Evolutionary conservation across 352 stramenopile genomes (phyloP), one percentile per base, ranked within the genome.

Genomic region (Pythium scleroteichum): DNA sequence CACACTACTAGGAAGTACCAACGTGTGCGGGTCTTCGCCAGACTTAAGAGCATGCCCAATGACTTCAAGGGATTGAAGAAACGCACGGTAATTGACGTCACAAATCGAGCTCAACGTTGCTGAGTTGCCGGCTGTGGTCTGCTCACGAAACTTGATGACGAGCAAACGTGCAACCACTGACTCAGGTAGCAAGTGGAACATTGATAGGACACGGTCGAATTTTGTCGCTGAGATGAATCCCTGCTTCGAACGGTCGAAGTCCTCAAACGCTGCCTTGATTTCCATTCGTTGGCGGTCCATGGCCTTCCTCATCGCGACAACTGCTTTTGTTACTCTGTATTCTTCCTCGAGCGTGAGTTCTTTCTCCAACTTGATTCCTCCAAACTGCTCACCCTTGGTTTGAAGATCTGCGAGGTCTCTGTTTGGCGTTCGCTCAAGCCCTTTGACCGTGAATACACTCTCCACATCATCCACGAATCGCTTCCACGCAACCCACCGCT

Each of bases 61-160:
- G 27, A 86, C 62, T 8, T 87, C 72, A 5, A 94, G 68, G 2
- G 83, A 80, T 33, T 88, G 66, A 1, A 94, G 66, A 46, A 90
- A 93, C 8, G 85, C 83, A 26, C 85, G 83, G 56, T 94, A 94
- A 63, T 93, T 93, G 42, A 92, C 85, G 27, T 92, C 85, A 50
- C 85, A 88, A 29, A 89, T 82, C 19, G 80, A 90, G 38, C 77
- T 91, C 40, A 92, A 58, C 12, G 79, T 86, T 16, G 62, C 58
- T 6, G 62, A 75, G 3, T 53, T 72, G 8, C 70, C 73, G 6
- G 73, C 79, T 2, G 69, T 69, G 16, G 57, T 73, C 47, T 85
- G 75, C 57, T 94, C 85, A 22, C 76, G 75, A 49, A 94, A 94
- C 49, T 94, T 94, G 69, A 90, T 79, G 7, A 82, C 35, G 13